phyloP scores from a whole-genome alignment of 1,284 basidiomycete genomes.

The Fistulina hepatica region DNA sequence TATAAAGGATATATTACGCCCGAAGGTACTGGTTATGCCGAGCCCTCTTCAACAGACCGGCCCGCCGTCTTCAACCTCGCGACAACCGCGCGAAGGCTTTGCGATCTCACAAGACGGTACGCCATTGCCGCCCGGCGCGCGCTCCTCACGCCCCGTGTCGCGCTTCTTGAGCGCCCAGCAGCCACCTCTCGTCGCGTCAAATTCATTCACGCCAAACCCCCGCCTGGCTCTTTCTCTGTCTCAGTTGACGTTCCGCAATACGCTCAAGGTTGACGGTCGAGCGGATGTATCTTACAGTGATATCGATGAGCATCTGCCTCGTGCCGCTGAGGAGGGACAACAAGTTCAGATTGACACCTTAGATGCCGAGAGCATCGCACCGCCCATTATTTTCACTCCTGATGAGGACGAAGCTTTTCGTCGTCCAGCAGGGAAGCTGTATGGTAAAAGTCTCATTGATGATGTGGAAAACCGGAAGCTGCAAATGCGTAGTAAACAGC shows the following conservation, averaged over 20 bases:
- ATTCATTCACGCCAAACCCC: conserved; percentile 70
- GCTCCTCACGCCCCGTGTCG: conserved; percentile 37
- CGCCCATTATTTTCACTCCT: conserved; percentile 26
- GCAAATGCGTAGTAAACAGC: conserved; percentile 62
- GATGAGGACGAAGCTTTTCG: conserved; percentile 31
- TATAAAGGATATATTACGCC: conserved; percentile 68
- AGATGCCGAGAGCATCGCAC: conserved; percentile 30
- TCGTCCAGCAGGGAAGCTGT: conserved; percentile 65
- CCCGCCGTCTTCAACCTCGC: too few species aligned
- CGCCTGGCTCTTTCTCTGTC: conserved; percentile 59
- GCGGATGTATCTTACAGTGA: conserved; percentile 51
- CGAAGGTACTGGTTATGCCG: conserved; percentile 78
- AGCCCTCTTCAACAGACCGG: conserved; percentile 74
- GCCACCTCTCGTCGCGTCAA: conserved; percentile 40
- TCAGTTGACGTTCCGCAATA: conserved; percentile 72
- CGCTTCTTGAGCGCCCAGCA: conserved; percentile 21
- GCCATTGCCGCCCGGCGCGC: conserved; percentile 58
- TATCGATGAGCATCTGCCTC: conserved; percentile 44
- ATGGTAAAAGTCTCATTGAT: conserved; percentile 71
- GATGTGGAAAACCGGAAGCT: conserved; percentile 66
- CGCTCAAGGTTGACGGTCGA: conserved; percentile 53
- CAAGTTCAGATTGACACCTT: conserved; percentile 42
- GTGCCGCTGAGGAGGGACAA: conserved; percentile 62
- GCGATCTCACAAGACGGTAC: conserved; percentile 51
- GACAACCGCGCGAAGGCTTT: conserved; percentile 44